These are phyloP conservation scores for Penicillium brasilianum DNA, from an alignment of 2,329 filamentous ascomycete species.

Conservation along the genomic window DNA sequence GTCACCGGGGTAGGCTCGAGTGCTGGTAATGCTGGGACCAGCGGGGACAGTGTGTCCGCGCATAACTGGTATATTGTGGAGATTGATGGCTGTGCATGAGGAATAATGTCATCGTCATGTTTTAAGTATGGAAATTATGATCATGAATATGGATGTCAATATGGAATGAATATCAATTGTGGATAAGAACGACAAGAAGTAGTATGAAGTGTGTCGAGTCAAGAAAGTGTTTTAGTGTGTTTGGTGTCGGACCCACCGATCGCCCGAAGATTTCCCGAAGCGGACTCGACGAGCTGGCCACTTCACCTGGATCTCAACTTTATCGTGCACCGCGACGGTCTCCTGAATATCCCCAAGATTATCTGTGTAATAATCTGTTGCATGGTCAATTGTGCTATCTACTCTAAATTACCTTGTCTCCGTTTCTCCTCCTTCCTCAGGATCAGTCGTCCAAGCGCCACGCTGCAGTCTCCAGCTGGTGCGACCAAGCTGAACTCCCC, in stretches of 20 bases:
- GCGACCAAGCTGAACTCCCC: slow-evolving; percentile 1
- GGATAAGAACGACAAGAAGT: no score
- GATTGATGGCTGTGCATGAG: slow-evolving; percentile 32
- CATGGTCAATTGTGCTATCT: not conserved
- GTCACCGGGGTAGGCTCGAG: slow-evolving; percentile 40
- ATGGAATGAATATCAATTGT: not conserved
- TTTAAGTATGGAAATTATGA: not conserved
- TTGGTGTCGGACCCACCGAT: slow-evolving; percentile 4
- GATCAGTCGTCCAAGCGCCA: not conserved
- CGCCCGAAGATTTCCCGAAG: not conserved
- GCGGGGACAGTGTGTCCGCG: slow-evolving; percentile 31
- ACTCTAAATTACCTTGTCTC: no score
- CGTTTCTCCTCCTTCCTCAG: no score
- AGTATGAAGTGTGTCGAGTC: not conserved
- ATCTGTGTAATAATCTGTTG: no score
- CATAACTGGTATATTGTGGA: slow-evolving; percentile 43
- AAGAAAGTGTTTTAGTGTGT: not conserved
- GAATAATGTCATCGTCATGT: not conserved
- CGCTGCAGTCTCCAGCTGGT: not conserved
- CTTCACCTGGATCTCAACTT: not conserved
- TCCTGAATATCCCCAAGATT: not conserved
- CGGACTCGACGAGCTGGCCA: not conserved
- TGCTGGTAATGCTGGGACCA: slow-evolving; percentile 42
- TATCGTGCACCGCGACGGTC: not conserved
- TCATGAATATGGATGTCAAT: slow-evolving; percentile 1